Base-by-base conservation (phyloP, 2,329 filamentous ascomycete species). In the Neocucurbitaria cava region DNA sequence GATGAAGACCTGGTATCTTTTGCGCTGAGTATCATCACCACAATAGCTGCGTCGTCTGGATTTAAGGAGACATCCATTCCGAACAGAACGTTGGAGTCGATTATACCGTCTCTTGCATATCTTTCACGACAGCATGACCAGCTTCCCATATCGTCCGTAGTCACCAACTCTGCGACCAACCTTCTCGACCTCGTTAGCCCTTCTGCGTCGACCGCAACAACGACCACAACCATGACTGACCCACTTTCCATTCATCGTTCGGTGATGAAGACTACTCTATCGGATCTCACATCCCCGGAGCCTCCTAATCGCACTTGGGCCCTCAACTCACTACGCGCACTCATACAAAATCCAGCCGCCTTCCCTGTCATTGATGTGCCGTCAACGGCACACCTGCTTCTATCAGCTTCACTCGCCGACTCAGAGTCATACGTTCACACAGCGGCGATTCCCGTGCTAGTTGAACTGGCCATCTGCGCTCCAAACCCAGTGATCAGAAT, bases 351-450 rank as follows among this genome's bases (percentile, higher is more conserved):
- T 35, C 43, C 81, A 0, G 76, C 79, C 35, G 85, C 85, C 38
- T 73, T 72, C 47, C 73, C 86, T 0, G 78, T 88, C 9, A 71
- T 92, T 15, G 88, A 92, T 65, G 82, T 91, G n/a, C 85, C 85
- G 0, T 83, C 86, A 1, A 79, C 86, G 3, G 78, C 89, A 0
- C 83, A 88, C 5, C 79, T 90, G 1, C 78, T 92, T 0, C 78
- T 91, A 48, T 85, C 86, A 1, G 85, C 83, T 9, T 79, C 91
- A 0, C 77, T 91, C 1, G 81, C 83, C 55, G 87, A 90, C 44
- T 78, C 82, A 5, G 89, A 92, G 51, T 88, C 90, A 51, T 92
- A 88, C 67, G 87, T 91, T 56, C 89, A 89, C 64, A 78, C 89
- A 2, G 82, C 85, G n/a, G 84, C 86, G 15, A 85, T 92, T 56